A percentile compares a stretch with the other conserved stretches of the same genome.
These are phyloP conservation scores for Leccinum fibrillosum DNA, from an alignment of 768 basidiomycete species.

Conservation along the genomic window DNA sequence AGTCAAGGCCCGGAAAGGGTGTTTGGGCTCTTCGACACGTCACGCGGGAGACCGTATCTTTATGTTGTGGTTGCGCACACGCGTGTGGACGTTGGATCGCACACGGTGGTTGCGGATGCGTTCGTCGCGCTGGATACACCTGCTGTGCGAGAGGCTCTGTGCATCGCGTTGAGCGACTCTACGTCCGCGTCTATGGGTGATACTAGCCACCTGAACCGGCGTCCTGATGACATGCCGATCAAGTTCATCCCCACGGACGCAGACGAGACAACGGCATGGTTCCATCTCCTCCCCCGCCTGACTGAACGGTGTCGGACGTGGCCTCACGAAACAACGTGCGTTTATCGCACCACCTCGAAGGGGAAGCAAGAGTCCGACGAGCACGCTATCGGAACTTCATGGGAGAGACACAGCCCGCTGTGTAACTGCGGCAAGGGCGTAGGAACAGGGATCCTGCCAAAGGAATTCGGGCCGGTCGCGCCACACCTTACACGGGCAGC, in stretches of 20 bases:
- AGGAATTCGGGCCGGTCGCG: conserved; percentile 36
- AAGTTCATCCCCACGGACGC: conserved; percentile 7
- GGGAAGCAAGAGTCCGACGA: conserved; percentile 17
- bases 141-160: not conserved
- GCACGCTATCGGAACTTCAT: conserved; percentile 30
- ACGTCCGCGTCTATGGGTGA: no score
- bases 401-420: conserved; percentile 6
- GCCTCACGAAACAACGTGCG: conserved; percentile 44
- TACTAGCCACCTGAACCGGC: not conserved
- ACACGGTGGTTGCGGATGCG: conserved; percentile 47
- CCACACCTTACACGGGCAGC: conserved; percentile 50
- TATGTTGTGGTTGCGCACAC: conserved; percentile 45
- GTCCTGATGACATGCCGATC: conserved; percentile 3
- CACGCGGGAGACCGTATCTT: conserved; percentile 26
- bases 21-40: conserved; percentile 18
- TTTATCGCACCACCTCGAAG: conserved; percentile 17
- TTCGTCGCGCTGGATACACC: conserved; percentile 39
- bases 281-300: conserved; percentile 47
- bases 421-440: conserved; percentile 15
- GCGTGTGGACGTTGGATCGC: conserved; percentile 40
- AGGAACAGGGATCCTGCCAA: conserved; percentile 11
- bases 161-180: not conserved
- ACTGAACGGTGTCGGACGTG: conserved; percentile 55
- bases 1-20: conserved; percentile 5
- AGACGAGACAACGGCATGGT: conserved; percentile 39